Evolutionary conservation across 1,284 basidiomycete genomes (phyloP), one percentile per base, ranked within the genome.

Genomic region (Singerocomus rubriflavus): DNA sequence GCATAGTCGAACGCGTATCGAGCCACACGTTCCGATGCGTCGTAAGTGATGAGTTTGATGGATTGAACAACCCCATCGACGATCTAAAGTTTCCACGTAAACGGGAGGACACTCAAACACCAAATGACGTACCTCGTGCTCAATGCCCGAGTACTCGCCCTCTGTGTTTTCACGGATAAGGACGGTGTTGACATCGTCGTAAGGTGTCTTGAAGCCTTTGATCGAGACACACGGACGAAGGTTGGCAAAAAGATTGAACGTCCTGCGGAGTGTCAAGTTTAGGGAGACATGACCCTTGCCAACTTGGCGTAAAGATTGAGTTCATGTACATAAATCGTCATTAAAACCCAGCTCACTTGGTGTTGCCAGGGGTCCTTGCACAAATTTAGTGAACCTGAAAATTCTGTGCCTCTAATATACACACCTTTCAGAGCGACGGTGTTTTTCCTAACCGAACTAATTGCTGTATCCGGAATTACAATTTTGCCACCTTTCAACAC

Each of bases 121-220:
- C 31, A 45, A 45, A 46, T 25, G 21, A 30, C 71, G 27, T 55
- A 91, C 87, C 82, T 98, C 94, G 72, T 98, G 96, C 74, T 98
- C 96, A 63, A 98, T 98, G 59, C 96, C 96, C 57, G 95, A 98
- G 77, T 99, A 99, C 74, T 99, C 97, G 66, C 97, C 97, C 75
- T 99, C 97, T 29, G 97, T 99, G 75, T 99, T 99, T 76, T 99
- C 97, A 67, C 97, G 92, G 71, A 99, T 99, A 60, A 99, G 78
- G 46, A 98, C 96, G 26, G 92, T 96, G 79, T 99, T 91, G 60
- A 99, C 97, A 67, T 98, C 88, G 70, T 98, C 95, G 69, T 99
- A 98, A 8, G 95, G 90, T 0, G 97, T 99, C 79, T 97, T 97
- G 81, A 88, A 98, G 40, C 97, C 97, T 71, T 92, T 77, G 73